Conservation (phyloP, 768 basidiomycete species). For the Dioszegia aurantiaca region DNA sequence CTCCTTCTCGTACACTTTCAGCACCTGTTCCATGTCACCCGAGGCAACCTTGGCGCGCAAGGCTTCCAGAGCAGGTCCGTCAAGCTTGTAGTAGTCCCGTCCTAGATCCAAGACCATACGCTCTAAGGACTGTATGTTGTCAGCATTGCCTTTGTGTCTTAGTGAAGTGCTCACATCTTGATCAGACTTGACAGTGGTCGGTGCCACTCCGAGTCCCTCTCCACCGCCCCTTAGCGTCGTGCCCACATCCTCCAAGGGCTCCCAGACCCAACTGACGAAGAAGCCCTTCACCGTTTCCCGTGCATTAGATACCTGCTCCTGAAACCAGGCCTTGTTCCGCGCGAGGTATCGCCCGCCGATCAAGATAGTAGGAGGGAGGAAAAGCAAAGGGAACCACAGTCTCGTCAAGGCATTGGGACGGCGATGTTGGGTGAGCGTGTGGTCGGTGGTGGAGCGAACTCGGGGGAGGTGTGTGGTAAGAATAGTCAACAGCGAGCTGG, state of each 20-base stretch:
- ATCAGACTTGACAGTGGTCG: conserved; percentile 80
- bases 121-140: conserved; percentile 68
- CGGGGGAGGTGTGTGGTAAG: conserved; percentile 45
- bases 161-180: conserved; percentile 61
- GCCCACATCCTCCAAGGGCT: conserved; percentile 76
- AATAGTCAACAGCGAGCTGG: conserved; percentile 30
- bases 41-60: conserved; percentile 66
- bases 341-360: conserved; percentile 60
- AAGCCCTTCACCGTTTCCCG: conserved; percentile 70
- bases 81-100: conserved; percentile 70
- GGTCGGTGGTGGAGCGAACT: conserved; percentile 46
- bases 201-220: conserved; percentile 66
- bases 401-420: conserved; percentile 69
- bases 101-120: conserved; percentile 87
- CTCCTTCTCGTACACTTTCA: conserved; percentile 85
- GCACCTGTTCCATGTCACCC: conserved; percentile 83
- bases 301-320: conserved; percentile 61
- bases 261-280: conserved; percentile 75
- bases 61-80: conserved; percentile 62
- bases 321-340: conserved; percentile 62
- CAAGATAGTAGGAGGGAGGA: conserved; percentile 65
- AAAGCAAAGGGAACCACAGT: conserved; percentile 75
- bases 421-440: conserved; percentile 55
- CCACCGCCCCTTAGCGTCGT: conserved; percentile 79
- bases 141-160: neutral